phyloP scores from a whole-genome alignment of 139 green algal genomes.

The Chlamydomonas eustigma region DNA sequence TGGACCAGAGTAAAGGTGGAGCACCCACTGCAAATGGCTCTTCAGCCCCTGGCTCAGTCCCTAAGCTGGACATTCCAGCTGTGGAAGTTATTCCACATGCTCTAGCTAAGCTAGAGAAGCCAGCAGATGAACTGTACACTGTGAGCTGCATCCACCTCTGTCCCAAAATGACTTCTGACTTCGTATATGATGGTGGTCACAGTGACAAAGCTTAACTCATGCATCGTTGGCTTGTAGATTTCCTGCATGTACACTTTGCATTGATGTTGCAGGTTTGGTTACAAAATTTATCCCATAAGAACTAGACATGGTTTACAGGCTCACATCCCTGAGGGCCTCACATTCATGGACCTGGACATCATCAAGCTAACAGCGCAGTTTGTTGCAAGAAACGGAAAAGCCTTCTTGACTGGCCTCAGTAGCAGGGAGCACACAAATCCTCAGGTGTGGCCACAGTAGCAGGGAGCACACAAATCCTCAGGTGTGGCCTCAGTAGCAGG shows the following conservation, averaged over 20 bases:
- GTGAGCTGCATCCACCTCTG: constrained; percentile 24
- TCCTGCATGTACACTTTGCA: no score
- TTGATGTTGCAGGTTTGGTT: no score
- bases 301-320: no score
- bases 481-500: no score
- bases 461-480: no score
- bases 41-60: constrained; percentile 1
- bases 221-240: no score
- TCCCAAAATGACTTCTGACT: not conserved
- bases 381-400: constrained; percentile 90
- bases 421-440: constrained; percentile 73
- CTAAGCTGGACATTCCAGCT: not conserved
- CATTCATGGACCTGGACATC: constrained; percentile 81
- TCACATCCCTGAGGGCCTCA: constrained; percentile 84
- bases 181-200: no score
- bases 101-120: constrained; percentile 61
- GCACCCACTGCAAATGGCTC: not conserved
- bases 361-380: constrained; percentile 96
- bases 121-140: constrained; percentile 87
- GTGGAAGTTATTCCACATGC: constrained; percentile 7
- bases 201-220: no score
- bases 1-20: not conserved
- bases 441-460: constrained; percentile 24
- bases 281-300: no score
- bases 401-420: constrained; percentile 75